Evolutionary conservation across 2,329 filamentous ascomycete species (phyloP), one percentile per base, ranked within the genome.

Genomic region (Fusarium abutilonis): DNA sequence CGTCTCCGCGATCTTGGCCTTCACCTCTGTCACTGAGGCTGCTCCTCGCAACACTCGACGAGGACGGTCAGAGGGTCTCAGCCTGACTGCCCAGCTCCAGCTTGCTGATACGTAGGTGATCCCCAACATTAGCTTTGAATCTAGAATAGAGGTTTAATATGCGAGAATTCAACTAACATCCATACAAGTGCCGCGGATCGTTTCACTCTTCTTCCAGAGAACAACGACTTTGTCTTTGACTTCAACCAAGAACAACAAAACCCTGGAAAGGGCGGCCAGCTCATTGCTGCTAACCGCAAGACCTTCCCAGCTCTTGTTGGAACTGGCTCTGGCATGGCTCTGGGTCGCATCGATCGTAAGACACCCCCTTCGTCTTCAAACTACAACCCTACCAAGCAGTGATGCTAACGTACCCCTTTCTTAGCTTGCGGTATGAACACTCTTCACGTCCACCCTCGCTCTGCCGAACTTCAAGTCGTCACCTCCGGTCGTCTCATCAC

Each of bases 301-400:
- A 81, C 79, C 32, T 86, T 86, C 73, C 84, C 84, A 3, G 82
- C 83, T 23, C 79, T 86, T 17, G 80, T 84, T 17, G 79, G 80
- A 43, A 83, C 81, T 4, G 79, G 79, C 17, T 73, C 80, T 32
- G 78, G 78, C 54, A 82, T 83, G 76, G 81, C 82, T 3, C 73
- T 86, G 8, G 83, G 81, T 36, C 80, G 80, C 66, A 73, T 86
- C 34, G 75, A 77, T 31, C 75, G 74, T 75, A 65, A 63, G 73
- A 56, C 19, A 3, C 26, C 5, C 21, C 4, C 15, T 31, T 19
- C 17, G 15, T 8, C 17, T 3, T 14, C 6, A 9, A 17, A 42
- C 4, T 1, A 14, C 3, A 21, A 11, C 23, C 13, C 15, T 6
- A 19, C 9, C n/a, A 42, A 34, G 5, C 9, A 47, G 11, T 10